Evolutionary conservation across 345 rosid species (phyloP).

Genomic region (Populus tremula): DNA sequence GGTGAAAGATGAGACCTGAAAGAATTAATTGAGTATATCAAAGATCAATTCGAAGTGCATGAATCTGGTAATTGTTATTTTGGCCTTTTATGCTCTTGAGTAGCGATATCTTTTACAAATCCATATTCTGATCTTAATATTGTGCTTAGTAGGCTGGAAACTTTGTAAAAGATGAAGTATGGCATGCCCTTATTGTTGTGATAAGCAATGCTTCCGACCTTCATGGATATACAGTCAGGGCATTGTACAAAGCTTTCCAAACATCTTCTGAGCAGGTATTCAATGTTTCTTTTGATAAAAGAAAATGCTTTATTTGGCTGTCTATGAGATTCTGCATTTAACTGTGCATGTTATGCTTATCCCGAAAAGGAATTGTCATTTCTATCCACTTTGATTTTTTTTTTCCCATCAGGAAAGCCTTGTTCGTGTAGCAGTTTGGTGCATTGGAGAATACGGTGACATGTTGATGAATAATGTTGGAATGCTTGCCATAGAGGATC

Average conservation of each 20-base stretch:
- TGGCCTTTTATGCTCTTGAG: neutral
- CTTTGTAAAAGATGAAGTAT: slow-evolving; percentile 96
- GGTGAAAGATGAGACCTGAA: neutral
- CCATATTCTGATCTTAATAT: slow-evolving; percentile 11
- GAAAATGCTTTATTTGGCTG: slow-evolving; percentile 8
- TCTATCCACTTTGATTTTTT: slow-evolving; percentile 5
- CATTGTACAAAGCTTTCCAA: slow-evolving; percentile 73
- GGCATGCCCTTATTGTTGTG: slow-evolving; percentile 92
- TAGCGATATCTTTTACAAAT: neutral
- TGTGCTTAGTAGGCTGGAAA: slow-evolving; percentile 86
- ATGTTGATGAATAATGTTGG: slow-evolving; percentile 83
- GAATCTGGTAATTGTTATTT: neutral
- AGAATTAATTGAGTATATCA: neutral
- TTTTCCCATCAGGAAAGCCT: slow-evolving; percentile 68
- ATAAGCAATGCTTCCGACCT: slow-evolving; percentile 94
- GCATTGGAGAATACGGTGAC: slow-evolving; percentile 99
- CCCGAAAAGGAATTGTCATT: neutral
- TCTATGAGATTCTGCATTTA: slow-evolving; percentile 25
- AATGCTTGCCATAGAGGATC: slow-evolving; percentile 83
- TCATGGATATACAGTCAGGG: slow-evolving; percentile 93
- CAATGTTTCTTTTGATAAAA: slow-evolving; percentile 7
- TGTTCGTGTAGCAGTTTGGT: slow-evolving; percentile 96
- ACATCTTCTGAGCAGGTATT: slow-evolving; percentile 79
- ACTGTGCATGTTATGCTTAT: slow-evolving; percentile 5
- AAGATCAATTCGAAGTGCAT: neutral